Evolutionary conservation across 331 rosid species (phyloP).

Genomic region (Quercus tomentella): DNA sequence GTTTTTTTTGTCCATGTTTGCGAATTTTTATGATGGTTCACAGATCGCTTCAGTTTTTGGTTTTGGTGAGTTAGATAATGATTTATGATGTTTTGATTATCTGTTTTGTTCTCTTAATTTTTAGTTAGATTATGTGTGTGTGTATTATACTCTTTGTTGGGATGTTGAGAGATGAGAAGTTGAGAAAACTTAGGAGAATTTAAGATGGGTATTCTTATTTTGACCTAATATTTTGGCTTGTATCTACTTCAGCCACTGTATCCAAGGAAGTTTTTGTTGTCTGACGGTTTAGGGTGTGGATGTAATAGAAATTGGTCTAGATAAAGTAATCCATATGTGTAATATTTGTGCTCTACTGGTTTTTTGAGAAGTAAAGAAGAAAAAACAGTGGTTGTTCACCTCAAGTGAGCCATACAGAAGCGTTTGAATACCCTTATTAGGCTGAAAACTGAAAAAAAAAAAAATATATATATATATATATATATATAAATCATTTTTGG

Average conservation of each 20-base stretch:
- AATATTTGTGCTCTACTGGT: too few relatives aligned
- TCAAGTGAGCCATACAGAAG: background rate
- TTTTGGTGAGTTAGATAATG: background rate
- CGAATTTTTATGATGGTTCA: background rate
- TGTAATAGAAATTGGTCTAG: background rate
- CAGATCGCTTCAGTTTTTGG: conserved; percentile 1
- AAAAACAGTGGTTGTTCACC: background rate
- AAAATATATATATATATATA: too few relatives aligned
- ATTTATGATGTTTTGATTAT: background rate
- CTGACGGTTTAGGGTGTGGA: background rate
- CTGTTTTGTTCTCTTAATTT: background rate
- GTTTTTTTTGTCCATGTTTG: background rate
- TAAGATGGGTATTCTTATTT: background rate
- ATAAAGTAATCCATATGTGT: background rate
- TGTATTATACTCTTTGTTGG: background rate
- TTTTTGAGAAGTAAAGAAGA: background rate
- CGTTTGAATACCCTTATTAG: too few relatives aligned
- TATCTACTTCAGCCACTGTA: background rate
- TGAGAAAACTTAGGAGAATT: background rate
- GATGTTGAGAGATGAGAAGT: background rate
- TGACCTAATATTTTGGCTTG: background rate
- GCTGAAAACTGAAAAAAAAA: too few relatives aligned
- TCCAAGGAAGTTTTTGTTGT: background rate
- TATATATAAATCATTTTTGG: too few relatives aligned
- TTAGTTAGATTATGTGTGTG: background rate